Percentiles rank a stretch among this genome's conserved stretches.
phyloP scores from a whole-genome alignment of 768 basidiomycete genomes.

The Lentinula sp. region DNA sequence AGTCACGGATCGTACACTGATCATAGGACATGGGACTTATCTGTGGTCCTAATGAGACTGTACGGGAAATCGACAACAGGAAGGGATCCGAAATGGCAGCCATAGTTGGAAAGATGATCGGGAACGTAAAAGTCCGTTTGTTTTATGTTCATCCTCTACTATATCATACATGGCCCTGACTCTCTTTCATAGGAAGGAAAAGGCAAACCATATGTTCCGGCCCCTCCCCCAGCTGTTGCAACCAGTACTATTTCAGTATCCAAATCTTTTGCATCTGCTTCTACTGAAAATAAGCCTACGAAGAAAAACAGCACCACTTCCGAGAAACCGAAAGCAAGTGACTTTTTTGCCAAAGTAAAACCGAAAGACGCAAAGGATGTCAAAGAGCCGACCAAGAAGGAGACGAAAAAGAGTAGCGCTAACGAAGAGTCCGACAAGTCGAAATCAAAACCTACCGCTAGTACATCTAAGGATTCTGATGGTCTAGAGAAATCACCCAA shows the following conservation, averaged over 20 bases:
- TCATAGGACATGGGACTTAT: conserved; percentile 39
- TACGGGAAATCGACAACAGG: conserved; percentile 33
- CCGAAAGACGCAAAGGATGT: conserved; percentile 20
- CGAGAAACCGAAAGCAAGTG: conserved; percentile 12
- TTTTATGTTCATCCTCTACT: neutral
- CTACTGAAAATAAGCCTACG: conserved; percentile 7
- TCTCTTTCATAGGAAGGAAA: neutral
- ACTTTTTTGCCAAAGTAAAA: conserved; percentile 18
- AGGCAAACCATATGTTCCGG: neutral
- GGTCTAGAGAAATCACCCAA: neutral
- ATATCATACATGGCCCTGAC: neutral
- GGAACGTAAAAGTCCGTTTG: conserved; percentile 39
- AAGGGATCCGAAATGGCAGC: conserved; percentile 33
- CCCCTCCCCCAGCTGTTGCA: conserved; percentile 33
- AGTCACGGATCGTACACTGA: neutral
- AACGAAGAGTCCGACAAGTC: neutral
- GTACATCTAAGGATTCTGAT: neutral
- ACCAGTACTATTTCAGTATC: conserved; percentile 20
- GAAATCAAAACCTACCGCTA: neutral
- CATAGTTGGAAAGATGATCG: conserved; percentile 43
- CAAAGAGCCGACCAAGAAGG: conserved; percentile 11
- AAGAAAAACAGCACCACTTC: conserved; percentile 17
- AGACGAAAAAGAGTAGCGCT: neutral
- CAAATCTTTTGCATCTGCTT: neutral
- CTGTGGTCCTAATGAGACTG: conserved; percentile 27